Evolutionary conservation across 345 rosid species (phyloP).

Genomic region (Toxicodendron radicans): DNA sequence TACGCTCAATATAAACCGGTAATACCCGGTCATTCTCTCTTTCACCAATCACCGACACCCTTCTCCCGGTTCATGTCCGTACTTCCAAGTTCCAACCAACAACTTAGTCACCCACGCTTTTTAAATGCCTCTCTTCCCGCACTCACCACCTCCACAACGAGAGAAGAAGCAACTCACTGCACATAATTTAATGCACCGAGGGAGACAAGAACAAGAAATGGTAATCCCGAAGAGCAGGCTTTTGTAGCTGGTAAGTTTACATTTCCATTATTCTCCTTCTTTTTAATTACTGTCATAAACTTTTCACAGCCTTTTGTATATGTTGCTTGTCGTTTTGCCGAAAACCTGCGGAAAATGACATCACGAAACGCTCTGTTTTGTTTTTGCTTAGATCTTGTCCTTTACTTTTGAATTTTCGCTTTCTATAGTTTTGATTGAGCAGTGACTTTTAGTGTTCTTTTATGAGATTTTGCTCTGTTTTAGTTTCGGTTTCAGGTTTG

Average conservation of each 20-base stretch:
- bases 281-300: not conserved
- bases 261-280: not conserved
- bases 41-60: conserved; percentile 45
- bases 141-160: not conserved
- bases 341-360: not conserved
- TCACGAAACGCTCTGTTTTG: not conserved
- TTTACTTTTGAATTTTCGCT: not conserved
- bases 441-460: not conserved
- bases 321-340: not conserved
- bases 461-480: not conserved
- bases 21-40: conserved; percentile 18
- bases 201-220: not conserved
- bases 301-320: conserved; percentile 4
- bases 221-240: conserved; percentile 9
- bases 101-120: not conserved
- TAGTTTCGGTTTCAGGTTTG: conserved; percentile 3
- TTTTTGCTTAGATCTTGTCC: conserved; percentile 7
- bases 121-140: conserved; percentile 35
- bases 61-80: conserved; percentile 20
- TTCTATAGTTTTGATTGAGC: not conserved
- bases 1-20: conserved; percentile 31
- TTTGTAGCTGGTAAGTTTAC: not conserved
- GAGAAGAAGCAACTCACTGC: not conserved
- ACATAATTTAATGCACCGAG: not conserved
- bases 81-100: not conserved